Evolutionary conservation across 2,329 filamentous ascomycete genomes (phyloP).

Genomic region (Venturia aucupariae): DNA sequence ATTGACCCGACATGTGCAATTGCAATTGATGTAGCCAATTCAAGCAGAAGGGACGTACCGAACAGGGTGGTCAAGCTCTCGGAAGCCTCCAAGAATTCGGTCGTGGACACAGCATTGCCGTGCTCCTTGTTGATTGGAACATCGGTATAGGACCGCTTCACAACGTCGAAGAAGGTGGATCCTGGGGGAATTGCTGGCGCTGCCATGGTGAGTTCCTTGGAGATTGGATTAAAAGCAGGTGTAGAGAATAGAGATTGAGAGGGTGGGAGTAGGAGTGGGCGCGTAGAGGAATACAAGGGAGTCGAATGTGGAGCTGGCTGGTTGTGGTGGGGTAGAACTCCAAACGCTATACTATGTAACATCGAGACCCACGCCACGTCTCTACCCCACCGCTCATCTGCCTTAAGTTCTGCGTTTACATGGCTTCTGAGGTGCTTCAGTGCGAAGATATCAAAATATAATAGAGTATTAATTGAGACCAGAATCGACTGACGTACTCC

Average conservation of each 20-base stretch:
- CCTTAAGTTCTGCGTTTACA: too few species aligned
- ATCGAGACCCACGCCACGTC: too few species aligned
- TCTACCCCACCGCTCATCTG: too few species aligned
- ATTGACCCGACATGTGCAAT: too few species aligned
- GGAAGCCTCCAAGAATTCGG: slow-evolving; percentile 82
- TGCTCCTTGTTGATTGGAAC: slow-evolving; percentile 67
- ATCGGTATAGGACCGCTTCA: slow-evolving; percentile 74
- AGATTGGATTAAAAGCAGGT: neutral
- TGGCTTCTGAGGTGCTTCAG: too few species aligned
- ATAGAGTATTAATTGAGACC: too few species aligned
- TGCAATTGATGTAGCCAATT: neutral
- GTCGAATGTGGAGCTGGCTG: neutral
- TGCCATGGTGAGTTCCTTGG: slow-evolving; percentile 19
- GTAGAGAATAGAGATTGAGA: neutral
- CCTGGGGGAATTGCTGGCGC: slow-evolving; percentile 43
- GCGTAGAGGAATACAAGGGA: neutral
- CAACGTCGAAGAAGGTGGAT: slow-evolving; percentile 75
- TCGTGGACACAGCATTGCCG: slow-evolving; percentile 70
- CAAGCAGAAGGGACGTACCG: slow-evolving; percentile 33
- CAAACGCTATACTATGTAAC: too few species aligned
- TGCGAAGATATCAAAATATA: too few species aligned
- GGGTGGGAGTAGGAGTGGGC: neutral
- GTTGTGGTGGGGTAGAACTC: neutral
- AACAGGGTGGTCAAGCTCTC: slow-evolving; percentile 84
- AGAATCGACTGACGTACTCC: too few species aligned